phyloP scores from a whole-genome alignment of 257 asterid genomes.

The Ehretia macrophylla region DNA sequence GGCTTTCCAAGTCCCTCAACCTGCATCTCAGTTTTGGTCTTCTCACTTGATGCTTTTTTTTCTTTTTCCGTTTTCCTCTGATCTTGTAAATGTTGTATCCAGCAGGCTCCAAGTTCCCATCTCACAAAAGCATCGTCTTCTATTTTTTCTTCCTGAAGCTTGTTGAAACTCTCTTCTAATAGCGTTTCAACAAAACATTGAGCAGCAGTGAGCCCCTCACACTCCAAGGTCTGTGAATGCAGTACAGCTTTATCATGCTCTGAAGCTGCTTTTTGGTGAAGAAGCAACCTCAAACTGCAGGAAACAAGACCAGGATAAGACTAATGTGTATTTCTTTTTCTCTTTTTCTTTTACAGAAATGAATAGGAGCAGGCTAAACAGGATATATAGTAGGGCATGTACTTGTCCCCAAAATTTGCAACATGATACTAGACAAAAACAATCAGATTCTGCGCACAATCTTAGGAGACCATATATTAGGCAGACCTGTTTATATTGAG shows the following conservation, averaged over 20 bases:
- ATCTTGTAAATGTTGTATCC: conserved; percentile 97
- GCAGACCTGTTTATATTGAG: conserved; percentile 88
- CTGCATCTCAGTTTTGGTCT: conserved; percentile 73
- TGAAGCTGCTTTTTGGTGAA: conserved; percentile 51
- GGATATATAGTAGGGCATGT: conserved; percentile 4
- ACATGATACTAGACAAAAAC: not conserved
- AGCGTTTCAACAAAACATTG: conserved; percentile 63
- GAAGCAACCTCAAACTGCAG: conserved; percentile 86
- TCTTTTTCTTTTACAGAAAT: too few relatives aligned
- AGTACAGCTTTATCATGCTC: conserved; percentile 42
- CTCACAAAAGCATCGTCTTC: conserved; percentile 62
- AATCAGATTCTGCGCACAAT: not conserved
- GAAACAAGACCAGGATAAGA: conserved; percentile 20
- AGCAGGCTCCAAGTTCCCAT: conserved; percentile 99
- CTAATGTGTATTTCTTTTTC: not conserved
- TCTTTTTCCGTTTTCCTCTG: conserved; percentile 89
- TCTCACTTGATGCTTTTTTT: conserved; percentile 65
- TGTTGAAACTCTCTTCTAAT: conserved; percentile 74
- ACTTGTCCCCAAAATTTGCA: not conserved
- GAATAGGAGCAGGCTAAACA: conserved; percentile 9
- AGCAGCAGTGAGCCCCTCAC: conserved; percentile 51
- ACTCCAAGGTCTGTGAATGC: conserved; percentile 40
- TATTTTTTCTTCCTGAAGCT: conserved; percentile 70
- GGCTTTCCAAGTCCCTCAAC: conserved; percentile 96
- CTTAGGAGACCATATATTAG: not conserved